Conservation (phyloP, 192 early-diverging fungal species). For the Cetraspora pellucida region DNA sequence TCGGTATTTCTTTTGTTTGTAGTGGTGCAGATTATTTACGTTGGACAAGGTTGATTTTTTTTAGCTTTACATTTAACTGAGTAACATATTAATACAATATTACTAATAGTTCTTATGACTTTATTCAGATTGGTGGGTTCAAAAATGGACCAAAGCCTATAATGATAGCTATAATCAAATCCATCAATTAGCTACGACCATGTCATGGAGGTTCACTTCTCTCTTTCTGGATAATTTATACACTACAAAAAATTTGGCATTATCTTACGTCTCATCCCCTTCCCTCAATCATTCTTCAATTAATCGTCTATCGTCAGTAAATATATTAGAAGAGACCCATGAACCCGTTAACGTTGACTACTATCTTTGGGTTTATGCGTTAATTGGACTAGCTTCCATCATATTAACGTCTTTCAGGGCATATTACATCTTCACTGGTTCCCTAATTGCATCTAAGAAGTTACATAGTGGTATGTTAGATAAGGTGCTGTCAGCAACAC, state of each 20-base stretch:
- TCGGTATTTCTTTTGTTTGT: slow-evolving; percentile 50
- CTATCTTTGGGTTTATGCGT: slow-evolving; percentile 66
- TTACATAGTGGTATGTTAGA: slow-evolving; percentile 62
- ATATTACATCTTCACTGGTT: slow-evolving; percentile 50
- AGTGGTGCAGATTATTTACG: slow-evolving; percentile 41
- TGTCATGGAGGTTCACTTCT: not conserved
- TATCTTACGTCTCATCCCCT: not conserved
- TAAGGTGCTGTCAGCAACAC: slow-evolving; percentile 65
- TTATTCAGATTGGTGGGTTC: slow-evolving; percentile 32
- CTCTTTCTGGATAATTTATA: not conserved
- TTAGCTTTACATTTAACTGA: slow-evolving; percentile 46
- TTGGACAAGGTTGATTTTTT: slow-evolving; percentile 65
- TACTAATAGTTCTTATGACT: not conserved
- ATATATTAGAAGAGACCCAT: slow-evolving; percentile 31
- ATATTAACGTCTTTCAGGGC: slow-evolving; percentile 45
- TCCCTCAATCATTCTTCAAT: not conserved
- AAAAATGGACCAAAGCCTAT: slow-evolving; percentile 32
- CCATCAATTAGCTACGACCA: not conserved
- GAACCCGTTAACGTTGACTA: slow-evolving; percentile 52
- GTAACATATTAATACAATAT: not conserved
- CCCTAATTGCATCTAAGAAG: slow-evolving; percentile 57
- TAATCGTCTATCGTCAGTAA: not conserved
- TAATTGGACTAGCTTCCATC: slow-evolving; percentile 53
- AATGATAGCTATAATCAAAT: not conserved
- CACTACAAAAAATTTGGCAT: not conserved